phyloP scores from a whole-genome alignment of 1,139 yeast species.

The Taphrina sp. region DNA sequence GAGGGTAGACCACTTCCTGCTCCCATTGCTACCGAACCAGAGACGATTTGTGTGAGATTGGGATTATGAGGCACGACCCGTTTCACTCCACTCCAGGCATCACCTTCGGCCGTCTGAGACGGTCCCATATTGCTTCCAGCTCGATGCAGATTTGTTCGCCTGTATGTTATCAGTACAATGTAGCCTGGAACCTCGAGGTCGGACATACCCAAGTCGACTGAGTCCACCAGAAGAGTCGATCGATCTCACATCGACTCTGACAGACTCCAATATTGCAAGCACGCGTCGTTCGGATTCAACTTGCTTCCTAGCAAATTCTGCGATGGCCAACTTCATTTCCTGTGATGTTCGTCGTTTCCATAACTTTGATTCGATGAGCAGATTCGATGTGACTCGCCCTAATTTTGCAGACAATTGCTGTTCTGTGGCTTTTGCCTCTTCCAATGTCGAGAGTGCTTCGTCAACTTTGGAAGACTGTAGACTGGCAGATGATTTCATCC shows the following conservation, averaged over 20 bases:
- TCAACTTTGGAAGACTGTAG: conserved; percentile 87
- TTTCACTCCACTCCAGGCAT: conserved; percentile 34
- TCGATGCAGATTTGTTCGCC: conserved; percentile 35
- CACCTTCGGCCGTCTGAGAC: conserved; percentile 34
- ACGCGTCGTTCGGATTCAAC: conserved; percentile 86
- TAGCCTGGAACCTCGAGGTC: conserved; percentile 40
- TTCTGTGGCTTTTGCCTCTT: conserved; percentile 75
- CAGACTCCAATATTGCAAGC: conserved; percentile 69
- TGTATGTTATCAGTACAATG: neutral
- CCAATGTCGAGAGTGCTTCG: conserved; percentile 78
- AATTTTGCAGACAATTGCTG: conserved; percentile 72
- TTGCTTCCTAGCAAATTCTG: conserved; percentile 62
- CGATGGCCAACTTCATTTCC: conserved; percentile 56
- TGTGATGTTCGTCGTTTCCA: conserved; percentile 57
- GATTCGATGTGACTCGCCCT: conserved; percentile 78
- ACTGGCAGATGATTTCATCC: conserved; percentile 63
- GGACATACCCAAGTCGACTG: conserved; percentile 77
- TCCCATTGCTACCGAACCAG: too few species aligned
- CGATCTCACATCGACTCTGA: conserved; percentile 69
- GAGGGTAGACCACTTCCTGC: too few species aligned
- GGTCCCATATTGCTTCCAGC: conserved; percentile 28
- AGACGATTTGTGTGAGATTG: too few species aligned
- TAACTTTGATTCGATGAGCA: conserved; percentile 69
- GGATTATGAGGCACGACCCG: conserved; percentile 23
- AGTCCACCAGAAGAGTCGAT: conserved; percentile 80